Conservation (phyloP, 1,284 basidiomycete genomes). For the Exobasidium cylindrosporum region DNA sequence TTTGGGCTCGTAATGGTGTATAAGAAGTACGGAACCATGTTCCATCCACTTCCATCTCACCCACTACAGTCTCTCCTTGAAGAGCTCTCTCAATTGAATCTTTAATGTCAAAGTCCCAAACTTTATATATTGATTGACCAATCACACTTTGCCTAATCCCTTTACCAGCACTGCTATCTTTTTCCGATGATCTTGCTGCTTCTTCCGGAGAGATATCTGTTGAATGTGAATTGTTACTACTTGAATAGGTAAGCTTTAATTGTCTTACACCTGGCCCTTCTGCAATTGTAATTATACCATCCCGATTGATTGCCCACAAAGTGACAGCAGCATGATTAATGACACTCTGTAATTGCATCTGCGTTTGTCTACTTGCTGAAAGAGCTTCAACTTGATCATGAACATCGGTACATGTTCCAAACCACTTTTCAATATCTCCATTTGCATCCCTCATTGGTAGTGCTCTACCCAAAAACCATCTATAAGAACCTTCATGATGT, state of each 20-base stretch:
- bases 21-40: slow-evolving; percentile 48
- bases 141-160: slow-evolving; percentile 31
- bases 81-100: slow-evolving; percentile 36
- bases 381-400: slow-evolving; percentile 48
- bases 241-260: slow-evolving; percentile 37
- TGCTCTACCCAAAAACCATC: slow-evolving; percentile 53
- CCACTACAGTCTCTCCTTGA: slow-evolving; percentile 38
- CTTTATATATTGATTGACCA: slow-evolving; percentile 38
- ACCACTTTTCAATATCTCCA: slow-evolving; percentile 52
- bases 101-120: slow-evolving; percentile 41
- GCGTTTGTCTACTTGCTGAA: slow-evolving; percentile 37
- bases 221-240: slow-evolving; percentile 35
- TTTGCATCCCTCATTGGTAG: slow-evolving; percentile 40
- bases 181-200: not conserved
- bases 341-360: slow-evolving; percentile 44
- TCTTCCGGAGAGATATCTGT: slow-evolving; percentile 18
- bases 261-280: slow-evolving; percentile 46
- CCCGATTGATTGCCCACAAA: slow-evolving; percentile 17
- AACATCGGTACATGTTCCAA: slow-evolving; percentile 50
- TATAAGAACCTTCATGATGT: slow-evolving; percentile 43
- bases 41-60: slow-evolving; percentile 47
- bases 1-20: slow-evolving; percentile 37
- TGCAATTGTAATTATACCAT: slow-evolving; percentile 42
- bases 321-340: slow-evolving; percentile 46
- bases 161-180: slow-evolving; percentile 5